Base-by-base conservation (phyloP, 2,329 filamentous ascomycete genomes). In the Neofusicoccum ribis region DNA sequence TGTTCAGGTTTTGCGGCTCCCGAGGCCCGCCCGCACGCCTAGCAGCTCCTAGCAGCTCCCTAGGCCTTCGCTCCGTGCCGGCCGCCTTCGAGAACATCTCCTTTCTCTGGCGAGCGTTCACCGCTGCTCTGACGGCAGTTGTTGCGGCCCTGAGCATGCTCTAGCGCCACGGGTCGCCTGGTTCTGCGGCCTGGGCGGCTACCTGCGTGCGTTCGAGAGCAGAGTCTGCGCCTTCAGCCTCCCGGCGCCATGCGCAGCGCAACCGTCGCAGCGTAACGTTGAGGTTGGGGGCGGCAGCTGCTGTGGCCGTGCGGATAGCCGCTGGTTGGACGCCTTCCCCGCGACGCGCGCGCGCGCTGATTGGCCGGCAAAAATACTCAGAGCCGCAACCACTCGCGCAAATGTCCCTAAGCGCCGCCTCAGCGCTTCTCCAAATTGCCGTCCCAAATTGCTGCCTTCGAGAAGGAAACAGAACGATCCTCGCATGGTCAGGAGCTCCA, bases 291-390 rank as follows among this genome's bases (percentile, higher is more conserved):
- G 37, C 27, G 39, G 23, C n/a, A 20, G n/a, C 17, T n/a, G 50
- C 31, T 17, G 50, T 37, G 20, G 52, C 23, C 39, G 39, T 46
- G 39, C 54, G 39, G n/a, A 36, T 60, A 60, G 56, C 41, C 56
- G 56, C 56, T 60, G 41, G 23, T 23, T 59, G 54, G 54, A 46
- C 54, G 54, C 56, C 56, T 60, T 44, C 56, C 56, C 52, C 52
- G 52, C 52, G 52, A 27, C 12, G 6, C 11, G 37, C 52, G 52
- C 52, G 41, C 23, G 15, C 15, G 41, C 56, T 60, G 56, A 60
- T 60, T 60, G 56, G 56, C 43, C 43, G 41, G 41, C 41, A 60
- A 47, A 60, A 60, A 60, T 60, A 60, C 56, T 17, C 56, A 60
- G 43, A 59, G 54, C 54, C 54, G 54, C 54, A 59, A 44, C 54